Evolutionary conservation across 331 rosid species (phyloP), one percentile per base, ranked within the genome.

Genomic region (Cydonia oblonga): DNA sequence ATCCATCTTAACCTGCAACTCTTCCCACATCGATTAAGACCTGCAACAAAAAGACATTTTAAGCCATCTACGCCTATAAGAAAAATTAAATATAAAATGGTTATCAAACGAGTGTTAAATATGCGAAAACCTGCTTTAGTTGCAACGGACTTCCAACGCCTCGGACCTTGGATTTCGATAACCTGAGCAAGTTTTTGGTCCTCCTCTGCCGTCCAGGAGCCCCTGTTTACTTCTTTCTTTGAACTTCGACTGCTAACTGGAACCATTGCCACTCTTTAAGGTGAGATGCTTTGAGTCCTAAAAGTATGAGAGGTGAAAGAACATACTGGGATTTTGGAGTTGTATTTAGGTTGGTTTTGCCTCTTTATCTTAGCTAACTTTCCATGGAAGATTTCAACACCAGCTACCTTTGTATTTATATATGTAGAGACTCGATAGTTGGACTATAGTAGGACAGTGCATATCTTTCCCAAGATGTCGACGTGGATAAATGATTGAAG

Each of bases 1-100:
- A 84, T 66, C 88, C 86, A 84, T 76, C 86, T 81, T 66, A 84
- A 54, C 23, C 88, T 81, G 73, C 88, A 84, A 76, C 88, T 84
- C 82, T 81, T 84, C 61, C 85, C 88, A 65, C 85, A 65, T 64
- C 88, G 76, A 19, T 72, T 78, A 10, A 81, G 74, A 49, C 85
- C 88, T 84, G 78, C 26, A 70, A 12, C 0, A 35, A 1, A 20
- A 40, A 23, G 26, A 24, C 24, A 53, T 18, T 5, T 14, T 35
- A 32, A 61, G 9, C 49, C 9, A 56, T 18, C 7, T 40, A 3
- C 46, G 46, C 46, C 12, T 35, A 35, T 9, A 2, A 35, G 42
- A 40, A 40, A 40, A 40, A 40, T 11, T 40, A 40, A 40, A 40
- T 4, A 40, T 11, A 0, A 40, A 40, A 40, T 40, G 46, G 14